Percentiles rank a stretch among this genome's conserved stretches.
Evolutionary conservation across 345 rosid species (phyloP).

Genomic region (Cardamine occulta): DNA sequence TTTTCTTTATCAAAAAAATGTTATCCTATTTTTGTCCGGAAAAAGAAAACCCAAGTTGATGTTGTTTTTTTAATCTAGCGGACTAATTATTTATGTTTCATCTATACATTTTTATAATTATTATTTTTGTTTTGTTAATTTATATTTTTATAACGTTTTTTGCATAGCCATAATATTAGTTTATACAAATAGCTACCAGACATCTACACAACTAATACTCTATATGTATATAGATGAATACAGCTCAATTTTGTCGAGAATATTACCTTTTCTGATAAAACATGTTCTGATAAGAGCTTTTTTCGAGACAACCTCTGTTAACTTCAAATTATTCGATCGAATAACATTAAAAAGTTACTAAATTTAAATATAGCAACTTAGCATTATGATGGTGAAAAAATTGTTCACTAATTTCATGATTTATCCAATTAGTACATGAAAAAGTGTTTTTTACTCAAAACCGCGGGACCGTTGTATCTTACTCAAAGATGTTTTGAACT

Average conservation of each 20-base stretch:
- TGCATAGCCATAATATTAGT: neutral
- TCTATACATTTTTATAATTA: neutral
- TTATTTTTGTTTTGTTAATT: too few species aligned
- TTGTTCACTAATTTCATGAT: neutral
- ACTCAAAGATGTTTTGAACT: too few species aligned
- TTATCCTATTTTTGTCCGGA: neutral
- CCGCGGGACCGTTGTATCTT: neutral
- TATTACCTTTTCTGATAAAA: conserved; percentile 28
- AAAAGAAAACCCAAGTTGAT: neutral
- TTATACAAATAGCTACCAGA: conserved; percentile 19
- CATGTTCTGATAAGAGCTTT: conserved; percentile 19
- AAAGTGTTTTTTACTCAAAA: conserved; percentile 1
- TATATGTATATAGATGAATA: neutral
- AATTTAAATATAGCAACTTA: neutral
- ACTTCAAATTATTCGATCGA: conserved; percentile 6
- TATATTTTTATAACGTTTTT: neutral
- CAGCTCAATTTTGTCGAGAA: conserved; percentile 32
- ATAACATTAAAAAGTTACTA: neutral
- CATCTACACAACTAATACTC: neutral
- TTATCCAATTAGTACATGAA: neutral
- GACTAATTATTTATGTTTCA: neutral
- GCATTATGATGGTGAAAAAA: neutral
- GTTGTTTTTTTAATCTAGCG: neutral
- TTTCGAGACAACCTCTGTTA: neutral
- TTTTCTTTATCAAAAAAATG: too few species aligned